Evolutionary conservation across 805 yeast species (phyloP).

Genomic region (Ogataea sp.): DNA sequence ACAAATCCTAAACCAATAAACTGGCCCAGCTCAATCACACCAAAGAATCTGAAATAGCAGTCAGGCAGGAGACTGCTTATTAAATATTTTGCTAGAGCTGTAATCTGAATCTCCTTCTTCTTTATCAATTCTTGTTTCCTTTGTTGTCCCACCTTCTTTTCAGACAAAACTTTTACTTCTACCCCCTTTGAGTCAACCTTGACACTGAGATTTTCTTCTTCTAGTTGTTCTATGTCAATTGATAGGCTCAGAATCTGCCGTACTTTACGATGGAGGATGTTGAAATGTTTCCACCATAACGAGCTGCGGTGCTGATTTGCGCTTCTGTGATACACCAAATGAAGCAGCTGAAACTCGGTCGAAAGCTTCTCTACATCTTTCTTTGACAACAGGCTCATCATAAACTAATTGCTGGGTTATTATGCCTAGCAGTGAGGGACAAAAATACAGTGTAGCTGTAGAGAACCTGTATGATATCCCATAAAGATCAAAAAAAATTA

Average conservation of each 20-base stretch:
- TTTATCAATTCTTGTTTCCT: constrained; percentile 3
- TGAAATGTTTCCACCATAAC: constrained; percentile 69
- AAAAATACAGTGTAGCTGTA: no score
- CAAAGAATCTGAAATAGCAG: constrained; percentile 55
- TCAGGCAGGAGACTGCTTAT: constrained; percentile 30
- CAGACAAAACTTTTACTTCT: constrained; percentile 5
- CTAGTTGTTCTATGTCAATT: constrained; percentile 17
- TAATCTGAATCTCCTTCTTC: constrained; percentile 4
- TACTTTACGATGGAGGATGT: constrained; percentile 51
- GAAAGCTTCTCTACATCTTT: constrained; percentile 11
- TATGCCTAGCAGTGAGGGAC: no score
- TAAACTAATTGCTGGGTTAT: not conserved
- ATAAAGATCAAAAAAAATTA: no score
- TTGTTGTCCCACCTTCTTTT: constrained; percentile 4
- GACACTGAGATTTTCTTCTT: constrained; percentile 4
- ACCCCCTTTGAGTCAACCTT: constrained; percentile 6
- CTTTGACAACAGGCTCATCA: not conserved
- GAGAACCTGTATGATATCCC: no score
- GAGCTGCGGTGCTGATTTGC: constrained; percentile 68
- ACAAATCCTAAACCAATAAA: constrained; percentile 68
- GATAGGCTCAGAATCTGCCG: constrained; percentile 29
- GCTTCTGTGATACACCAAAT: constrained; percentile 61
- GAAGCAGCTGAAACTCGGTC: constrained; percentile 52
- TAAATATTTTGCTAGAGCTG: constrained; percentile 19
- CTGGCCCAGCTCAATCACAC: constrained; percentile 67